Conservation (phyloP, 2,329 filamentous ascomycete species). For the Teratosphaeria nubilosa region DNA sequence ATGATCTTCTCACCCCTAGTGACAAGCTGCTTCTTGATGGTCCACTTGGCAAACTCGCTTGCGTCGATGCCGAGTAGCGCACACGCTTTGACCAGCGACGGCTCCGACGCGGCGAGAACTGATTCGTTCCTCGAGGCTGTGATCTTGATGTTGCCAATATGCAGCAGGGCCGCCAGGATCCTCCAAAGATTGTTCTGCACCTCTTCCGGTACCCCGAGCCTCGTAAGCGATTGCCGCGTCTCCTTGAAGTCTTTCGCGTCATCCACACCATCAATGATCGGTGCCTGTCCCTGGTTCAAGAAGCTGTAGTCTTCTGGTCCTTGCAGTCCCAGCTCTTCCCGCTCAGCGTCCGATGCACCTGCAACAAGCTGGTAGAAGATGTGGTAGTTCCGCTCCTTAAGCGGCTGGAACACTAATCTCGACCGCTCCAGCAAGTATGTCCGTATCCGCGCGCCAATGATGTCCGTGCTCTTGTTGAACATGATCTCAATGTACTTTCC, state of each 20-base stretch:
- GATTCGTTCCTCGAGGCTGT: conserved; percentile 82
- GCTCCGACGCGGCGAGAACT: conserved; percentile 67
- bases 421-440: conserved; percentile 94
- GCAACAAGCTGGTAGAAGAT: conserved; percentile 97
- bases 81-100: conserved; percentile 71
- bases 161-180: conserved; percentile 78
- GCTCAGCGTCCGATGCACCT: conserved; percentile 76
- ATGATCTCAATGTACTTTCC: conserved; percentile 99
- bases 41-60: conserved; percentile 89
- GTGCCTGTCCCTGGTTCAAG: conserved; percentile 86
- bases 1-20: conserved; percentile 96
- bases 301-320: conserved; percentile 90
- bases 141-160: conserved; percentile 95
- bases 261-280: conserved; percentile 86
- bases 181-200: conserved; percentile 83
- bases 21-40: conserved; percentile 95
- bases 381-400: conserved; percentile 98
- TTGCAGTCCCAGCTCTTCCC: conserved; percentile 66
- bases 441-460: conserved; percentile 94
- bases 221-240: conserved; percentile 74
- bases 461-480: conserved; percentile 91
- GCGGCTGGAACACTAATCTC: conserved; percentile 88
- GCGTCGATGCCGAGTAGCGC: conserved; percentile 78
- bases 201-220: conserved; percentile 67
- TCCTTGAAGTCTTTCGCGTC: conserved; percentile 90